Evolutionary conservation across 352 stramenopile species (phyloP), one percentile per base, ranked within the genome.

Genomic region (Phytophthora multivora): DNA sequence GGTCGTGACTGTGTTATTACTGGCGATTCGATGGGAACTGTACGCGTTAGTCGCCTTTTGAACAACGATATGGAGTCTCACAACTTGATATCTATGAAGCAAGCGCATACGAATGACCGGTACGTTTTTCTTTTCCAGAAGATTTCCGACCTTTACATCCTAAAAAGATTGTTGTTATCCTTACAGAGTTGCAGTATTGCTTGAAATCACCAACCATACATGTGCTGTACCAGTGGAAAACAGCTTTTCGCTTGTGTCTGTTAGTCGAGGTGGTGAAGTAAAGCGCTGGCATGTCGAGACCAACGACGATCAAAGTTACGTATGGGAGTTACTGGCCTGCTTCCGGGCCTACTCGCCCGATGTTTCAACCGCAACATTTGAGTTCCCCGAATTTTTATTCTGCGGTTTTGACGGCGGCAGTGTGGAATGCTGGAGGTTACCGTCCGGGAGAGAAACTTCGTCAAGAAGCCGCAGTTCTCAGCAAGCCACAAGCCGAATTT

Each of bases 341-440:
- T 86, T 88, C 57, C 66, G 66, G 13, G 85, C 74, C 9, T 80
- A 77, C 31, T 70, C 71, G 6, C 35, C 47, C 4, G 48, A 64
- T 30, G 10, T 85, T 25, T 86, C 79, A 9, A 66, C 66, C 5
- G 56, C 66, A 19, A 56, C 36, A 5, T 66, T 80, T 38, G 54
- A 76, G 41, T 58, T 21, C 13, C 58, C 69, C 11, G 74, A 81
- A 15, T 86, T 76, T 25, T 13, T 88, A 3, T 86, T 88, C 43
- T 81, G 74, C 38, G 79, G 79, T 2, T 88, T 82, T 53, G 67
- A 73, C 9, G 61, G 63, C 25, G 79, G 79, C 8, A 71, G 71
- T 39, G 63, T 88, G 11, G 79, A 88, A 64, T 88, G 79, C 43
- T 88, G 79, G 79, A 53, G 52, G 7, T 26, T 86, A 3, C 72